Conservation (phyloP, 202 grass and related monocot species). For the Saccharum hybrid region DNA sequence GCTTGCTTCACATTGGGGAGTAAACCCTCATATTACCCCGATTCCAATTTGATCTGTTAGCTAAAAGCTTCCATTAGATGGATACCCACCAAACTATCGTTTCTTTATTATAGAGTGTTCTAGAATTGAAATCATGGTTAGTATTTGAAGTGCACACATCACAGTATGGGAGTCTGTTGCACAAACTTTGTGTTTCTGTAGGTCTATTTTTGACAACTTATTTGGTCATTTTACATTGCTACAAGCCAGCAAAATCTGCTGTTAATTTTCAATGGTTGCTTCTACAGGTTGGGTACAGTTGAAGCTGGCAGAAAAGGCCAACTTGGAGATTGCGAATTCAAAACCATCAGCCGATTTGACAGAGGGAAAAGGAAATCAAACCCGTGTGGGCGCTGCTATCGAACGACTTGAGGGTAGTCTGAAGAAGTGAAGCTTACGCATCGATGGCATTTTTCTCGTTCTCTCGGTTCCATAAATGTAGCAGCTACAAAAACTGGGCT, state of each 20-base stretch:
- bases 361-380: constrained; percentile 52
- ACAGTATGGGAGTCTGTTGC: background rate
- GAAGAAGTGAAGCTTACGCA: constrained; percentile 57
- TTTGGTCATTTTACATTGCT: background rate
- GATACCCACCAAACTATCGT: background rate
- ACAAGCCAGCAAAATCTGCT: constrained; percentile 4
- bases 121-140: constrained; percentile 9
- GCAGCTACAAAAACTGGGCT: background rate
- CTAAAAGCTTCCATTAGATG: background rate
- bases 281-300: constrained; percentile 89
- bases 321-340: constrained; percentile 58
- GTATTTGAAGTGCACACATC: background rate
- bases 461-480: constrained; percentile 25
- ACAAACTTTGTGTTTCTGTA: background rate
- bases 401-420: constrained; percentile 80
- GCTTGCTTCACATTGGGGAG: constrained; percentile 13
- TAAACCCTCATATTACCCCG: background rate
- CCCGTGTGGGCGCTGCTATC: constrained; percentile 76
- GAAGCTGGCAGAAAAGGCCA: constrained; percentile 86
- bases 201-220: background rate
- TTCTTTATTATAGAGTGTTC: background rate
- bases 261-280: constrained; percentile 1
- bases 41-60: background rate
- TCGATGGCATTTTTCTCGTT: background rate
- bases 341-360: constrained; percentile 47